Conservation (phyloP, 345 rosid genomes). For the Gossypium longicalyx region DNA sequence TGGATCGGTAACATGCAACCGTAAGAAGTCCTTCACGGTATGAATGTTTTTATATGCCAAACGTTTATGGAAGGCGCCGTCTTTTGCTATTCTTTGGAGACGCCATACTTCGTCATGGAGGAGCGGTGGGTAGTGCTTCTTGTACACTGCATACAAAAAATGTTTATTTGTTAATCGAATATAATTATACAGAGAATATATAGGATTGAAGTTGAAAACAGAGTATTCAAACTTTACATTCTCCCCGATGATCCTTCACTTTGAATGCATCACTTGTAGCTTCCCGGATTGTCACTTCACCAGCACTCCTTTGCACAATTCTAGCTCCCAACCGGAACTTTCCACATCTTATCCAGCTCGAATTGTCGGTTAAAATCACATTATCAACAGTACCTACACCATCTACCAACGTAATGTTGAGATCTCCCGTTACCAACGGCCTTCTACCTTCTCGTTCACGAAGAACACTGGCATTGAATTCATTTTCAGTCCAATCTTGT, state of each 20-base stretch:
- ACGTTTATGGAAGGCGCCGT: constrained; percentile 39
- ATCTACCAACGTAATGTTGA: constrained; percentile 29
- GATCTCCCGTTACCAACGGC: constrained; percentile 68
- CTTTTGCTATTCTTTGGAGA: constrained; percentile 63
- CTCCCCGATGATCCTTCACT: constrained; percentile 87
- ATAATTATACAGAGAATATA: neutral
- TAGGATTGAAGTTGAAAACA: constrained; percentile 1
- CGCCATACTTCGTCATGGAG: constrained; percentile 70
- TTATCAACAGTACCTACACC: constrained; percentile 50
- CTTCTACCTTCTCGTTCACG: constrained; percentile 60
- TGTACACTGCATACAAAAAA: constrained; percentile 42
- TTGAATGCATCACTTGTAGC: constrained; percentile 60
- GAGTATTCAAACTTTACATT: constrained; percentile 42
- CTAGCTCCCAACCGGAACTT: constrained; percentile 73
- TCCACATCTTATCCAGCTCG: constrained; percentile 72
- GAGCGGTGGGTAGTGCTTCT: constrained; percentile 73
- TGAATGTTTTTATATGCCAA: constrained; percentile 21
- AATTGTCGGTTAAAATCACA: constrained; percentile 64
- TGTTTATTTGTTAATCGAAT: neutral
- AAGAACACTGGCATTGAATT: constrained; percentile 41
- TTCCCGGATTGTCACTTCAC: constrained; percentile 46
- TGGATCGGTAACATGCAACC: constrained; percentile 20
- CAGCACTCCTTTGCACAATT: constrained; percentile 25
- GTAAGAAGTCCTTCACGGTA: constrained; percentile 45
- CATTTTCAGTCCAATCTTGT: constrained; percentile 46